Evolutionary conservation across 2,329 filamentous ascomycete genomes (phyloP), one percentile per base, ranked within the genome.

Genomic region (Dothistroma septosporum): DNA sequence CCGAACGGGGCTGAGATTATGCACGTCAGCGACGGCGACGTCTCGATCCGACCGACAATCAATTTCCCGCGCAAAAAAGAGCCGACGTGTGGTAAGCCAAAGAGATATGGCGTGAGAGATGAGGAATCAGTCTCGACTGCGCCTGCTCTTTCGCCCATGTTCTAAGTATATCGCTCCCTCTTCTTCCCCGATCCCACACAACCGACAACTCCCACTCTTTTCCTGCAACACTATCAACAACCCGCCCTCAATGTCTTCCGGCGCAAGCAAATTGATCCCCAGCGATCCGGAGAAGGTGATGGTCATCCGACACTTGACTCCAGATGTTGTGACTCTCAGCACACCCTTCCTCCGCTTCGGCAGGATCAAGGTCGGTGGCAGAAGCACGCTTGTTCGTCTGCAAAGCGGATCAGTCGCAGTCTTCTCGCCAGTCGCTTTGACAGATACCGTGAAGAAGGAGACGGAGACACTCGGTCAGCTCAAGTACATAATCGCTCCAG

Each of bases 381-480:
- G 94, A 71, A 92, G 86, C 64, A 97, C 94, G 5, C 80, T 97
- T 61, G 91, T 96, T 61, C 89, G 87, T 68, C 85, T 99, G 68
- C 83, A 85, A 60, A 87, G 87, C 10, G 92, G 92, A 59, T 80
- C 84, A 50, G 85, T 97, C 46, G 90, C 91, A 66, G 87, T 97
- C 74, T 97, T 97, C 83, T 96, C 92, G 0, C 94, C 94, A 19
- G 90, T 94, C 21, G 89, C 88, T 14, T 83, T 97, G 59, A 97
- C 92, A 2, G 83, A 87, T 2, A 85, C 88, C 60, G 87, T 92
- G 44, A 85, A 88, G 73, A 79, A 90, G 55, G 78, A 82, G 58
- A 76, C 85, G 21, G 80, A 85, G n/a, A 74, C 79, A 31, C 62
- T 81, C 58, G 87, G 87, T 54, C 82, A 85, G 47, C 85, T 97